Base-by-base conservation (phyloP, 2,329 filamentous ascomycete species). In the Penicillium sp. region DNA sequence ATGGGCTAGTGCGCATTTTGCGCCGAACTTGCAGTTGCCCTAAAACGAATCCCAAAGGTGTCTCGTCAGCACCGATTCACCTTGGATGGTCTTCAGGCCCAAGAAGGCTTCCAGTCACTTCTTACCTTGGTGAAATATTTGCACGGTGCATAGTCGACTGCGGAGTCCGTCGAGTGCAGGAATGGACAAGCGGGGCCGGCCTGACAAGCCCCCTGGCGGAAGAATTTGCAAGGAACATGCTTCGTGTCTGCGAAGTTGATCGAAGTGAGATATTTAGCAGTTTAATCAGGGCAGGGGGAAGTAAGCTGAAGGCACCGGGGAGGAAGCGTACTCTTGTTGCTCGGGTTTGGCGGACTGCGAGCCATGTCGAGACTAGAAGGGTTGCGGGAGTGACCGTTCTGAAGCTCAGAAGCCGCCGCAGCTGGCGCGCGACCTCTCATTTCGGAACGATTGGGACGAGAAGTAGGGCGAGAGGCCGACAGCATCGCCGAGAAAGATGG, bases 221-320 rank as follows among this genome's bases (percentile, higher is more conserved):
- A 99, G 87, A 99, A 99, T 81, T 97, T 97, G 88, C 94, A 99
- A 36, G 94, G 94, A 42, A 99, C 94, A 78, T 97, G 94, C 57
- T 92, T 88, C 16, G 94, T 96, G 74, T 96, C 93, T 96, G 58
- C 45, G 45, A 18, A 46, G 29, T 34, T 34, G 15, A 39, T 38
- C 31, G 36, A 36, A 53, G 42, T 16, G 8, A 8, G n/a, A 21
- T 9, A 16, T 38, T 63, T 55, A 62, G 54, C 12, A 16, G 9
- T 24, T 26, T 12, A 36, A 36, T 26, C 5, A 42, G 21, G 24
- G 2, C 31, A n/a, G 21, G 21, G 16, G 16, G 31, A 7, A 18
- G 12, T 15, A 12, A 33, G 26, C 38, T 13, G 24, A 31, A 23
- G 29, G 42, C 29, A 38, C 43, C 15, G 36, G 28, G 18, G 43